Evolutionary conservation across 1,284 basidiomycete genomes (phyloP), one percentile per base, ranked within the genome.

Genomic region (Apiotrichum mycotoxinovorans): DNA sequence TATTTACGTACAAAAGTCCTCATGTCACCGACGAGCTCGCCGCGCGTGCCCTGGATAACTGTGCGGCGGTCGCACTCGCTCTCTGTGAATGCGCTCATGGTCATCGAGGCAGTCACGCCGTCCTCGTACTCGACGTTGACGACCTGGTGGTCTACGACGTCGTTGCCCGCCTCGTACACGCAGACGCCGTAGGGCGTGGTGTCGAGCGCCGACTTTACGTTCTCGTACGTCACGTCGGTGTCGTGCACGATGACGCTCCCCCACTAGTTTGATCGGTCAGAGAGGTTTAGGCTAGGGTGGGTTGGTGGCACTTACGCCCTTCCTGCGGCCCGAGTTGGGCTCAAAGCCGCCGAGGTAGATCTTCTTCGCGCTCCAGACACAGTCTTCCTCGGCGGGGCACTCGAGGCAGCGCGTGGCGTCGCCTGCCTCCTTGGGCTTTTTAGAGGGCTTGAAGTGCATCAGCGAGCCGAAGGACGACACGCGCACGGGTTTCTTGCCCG

Each of bases 21-120:
- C 88, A 89, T 89, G 73, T 92, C 83, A 20, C 90, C 90, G 22
- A 91, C 80, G 57, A 92, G 85, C 75, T 92, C 89, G 17, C 89
- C 89, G 58, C 87, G 82, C 1, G 85, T 85, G 65, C 90, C 90
- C 71, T 91, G 88, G 68, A 91, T 78, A 25, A 87, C 82, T 2
- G 87, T 86, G 68, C 87, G 84, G 27, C 89, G 85, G 27, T 86
- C 81, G 71, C 89, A 90, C 52, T 89, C 82, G 42, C 83, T 77
- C 40, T 72, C 67, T 22, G 70, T 67, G 60, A 74, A 71, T 25
- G 69, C 69, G 52, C 56, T 82, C 88, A 91, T 90, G 20, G 88
- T 90, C 73, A 91, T 87, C 0, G 85, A 87, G 3, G 83, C 87
- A 0, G 89, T 91, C 22, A 83, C 80, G 22, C 88, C 87, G 50